Base-by-base conservation (phyloP, 257 asterid species). In the Solanum ossicruentum region DNA sequence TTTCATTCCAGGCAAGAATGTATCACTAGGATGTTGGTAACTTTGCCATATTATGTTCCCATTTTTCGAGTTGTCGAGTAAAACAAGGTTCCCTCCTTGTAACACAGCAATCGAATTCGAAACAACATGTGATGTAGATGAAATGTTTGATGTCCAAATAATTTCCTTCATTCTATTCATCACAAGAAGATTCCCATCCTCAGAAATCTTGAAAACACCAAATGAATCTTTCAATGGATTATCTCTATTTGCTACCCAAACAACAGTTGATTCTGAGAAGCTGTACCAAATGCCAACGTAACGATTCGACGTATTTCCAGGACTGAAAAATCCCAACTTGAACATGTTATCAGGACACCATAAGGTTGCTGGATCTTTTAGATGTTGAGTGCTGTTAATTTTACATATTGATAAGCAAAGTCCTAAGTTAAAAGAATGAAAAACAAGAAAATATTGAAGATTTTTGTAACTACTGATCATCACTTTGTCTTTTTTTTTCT, bases 311-410 rank as follows among this genome's bases (percentile, higher is more conserved):
- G 90, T 71, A 84, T 88, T 84, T 10, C 79, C 60, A 12, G 89
- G 91, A n/a, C 81, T 84, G 89, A 89, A 91, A 66, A 91, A 91
- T 5, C 93, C 92, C 10, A 89, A 17, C 63, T 82, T 86, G 87
- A 85, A 89, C 12, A 52, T 41, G 1, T 36, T 21, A 47, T 23
- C 43, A 73, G n/a, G 58, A 8, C 91, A 91, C 45, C 85, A 80
- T 12, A 91, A 56, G 54, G 80, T 81, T 2, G 57, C 87, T 23
- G 91, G 84, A 81, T 89, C 89, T 71, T 32, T 65, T 66, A 91
- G 52, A 1, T 78, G 36, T 17, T 36, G 23, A 4, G 79, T 47
- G 43, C 67, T 6, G 10, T 86, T 60, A 49, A 90, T 81, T 17
- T 85, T 86, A 88, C 88, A 88, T 82, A 87, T 87, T 72, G 87